phyloP scores from a whole-genome alignment of 306 rosid genomes.

The Casuarina equisetifolia region DNA sequence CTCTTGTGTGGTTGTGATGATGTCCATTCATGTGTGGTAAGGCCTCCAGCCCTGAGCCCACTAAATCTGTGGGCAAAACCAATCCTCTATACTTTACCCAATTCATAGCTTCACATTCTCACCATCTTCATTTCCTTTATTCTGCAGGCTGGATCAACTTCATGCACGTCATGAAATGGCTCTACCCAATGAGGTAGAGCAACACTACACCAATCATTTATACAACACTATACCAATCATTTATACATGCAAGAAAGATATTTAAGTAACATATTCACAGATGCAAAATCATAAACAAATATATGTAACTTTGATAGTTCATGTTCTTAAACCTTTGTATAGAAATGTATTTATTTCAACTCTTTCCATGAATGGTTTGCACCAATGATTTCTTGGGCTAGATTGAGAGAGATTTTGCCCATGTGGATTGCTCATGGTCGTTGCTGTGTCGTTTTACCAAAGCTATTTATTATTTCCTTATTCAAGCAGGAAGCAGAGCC shows the following conservation, averaged over 20 bases:
- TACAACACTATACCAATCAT: too few species aligned
- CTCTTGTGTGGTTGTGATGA: constrained; percentile 68
- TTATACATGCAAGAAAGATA: too few species aligned
- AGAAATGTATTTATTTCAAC: not conserved
- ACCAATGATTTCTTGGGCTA: not conserved
- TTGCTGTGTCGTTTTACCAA: not conserved
- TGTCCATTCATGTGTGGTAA: constrained; percentile 59
- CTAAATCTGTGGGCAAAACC: too few species aligned
- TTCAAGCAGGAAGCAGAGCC: not conserved
- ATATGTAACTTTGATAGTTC: too few species aligned
- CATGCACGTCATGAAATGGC: constrained; percentile 29
- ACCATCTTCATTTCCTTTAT: constrained; percentile 5
- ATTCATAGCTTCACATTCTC: too few species aligned
- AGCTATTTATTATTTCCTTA: too few species aligned
- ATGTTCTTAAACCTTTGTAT: too few species aligned
- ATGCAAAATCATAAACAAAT: too few species aligned
- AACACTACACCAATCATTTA: not conserved
- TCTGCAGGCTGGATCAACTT: constrained; percentile 52
- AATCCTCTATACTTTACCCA: too few species aligned
- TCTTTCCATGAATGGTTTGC: not conserved
- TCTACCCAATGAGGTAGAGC: not conserved
- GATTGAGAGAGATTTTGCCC: not conserved
- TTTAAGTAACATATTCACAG: too few species aligned
- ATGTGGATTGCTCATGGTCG: not conserved
- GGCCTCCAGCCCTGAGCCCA: too few species aligned